Conservation (phyloP, 345 rosid genomes). For the Cardamine resedifolia region DNA sequence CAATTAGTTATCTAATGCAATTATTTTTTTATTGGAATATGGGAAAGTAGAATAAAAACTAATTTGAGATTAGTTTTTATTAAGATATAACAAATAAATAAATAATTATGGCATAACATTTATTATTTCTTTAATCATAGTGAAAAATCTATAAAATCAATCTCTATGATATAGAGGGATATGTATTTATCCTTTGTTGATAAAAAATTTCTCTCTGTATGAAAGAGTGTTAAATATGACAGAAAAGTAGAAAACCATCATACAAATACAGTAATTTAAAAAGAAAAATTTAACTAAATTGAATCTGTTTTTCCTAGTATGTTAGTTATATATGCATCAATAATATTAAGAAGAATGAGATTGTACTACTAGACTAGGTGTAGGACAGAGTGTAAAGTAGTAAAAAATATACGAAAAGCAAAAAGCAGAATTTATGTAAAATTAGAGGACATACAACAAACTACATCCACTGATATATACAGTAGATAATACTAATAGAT, state of each 20-base stretch:
- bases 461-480: neutral
- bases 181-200: neutral
- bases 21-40: too few relatives aligned
- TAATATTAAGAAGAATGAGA: neutral
- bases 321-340: neutral
- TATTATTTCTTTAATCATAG: too few relatives aligned
- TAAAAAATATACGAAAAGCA: neutral
- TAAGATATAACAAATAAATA: too few relatives aligned
- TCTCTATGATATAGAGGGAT: too few relatives aligned
- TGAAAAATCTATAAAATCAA: too few relatives aligned
- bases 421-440: neutral
- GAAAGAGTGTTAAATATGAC: neutral
- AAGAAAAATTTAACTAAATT: neutral
- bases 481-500: neutral
- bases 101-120: too few relatives aligned
- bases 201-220: neutral
- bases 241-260: neutral
- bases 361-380: neutral
- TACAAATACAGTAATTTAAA: neutral
- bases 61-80: too few relatives aligned
- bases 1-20: too few relatives aligned
- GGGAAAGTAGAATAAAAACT: too few relatives aligned
- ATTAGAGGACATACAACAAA: constrained; percentile 13
- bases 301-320: neutral
- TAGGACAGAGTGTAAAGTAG: neutral